Base-by-base conservation (phyloP, 139 green algal species). In the Pleodorina starrii region DNA sequence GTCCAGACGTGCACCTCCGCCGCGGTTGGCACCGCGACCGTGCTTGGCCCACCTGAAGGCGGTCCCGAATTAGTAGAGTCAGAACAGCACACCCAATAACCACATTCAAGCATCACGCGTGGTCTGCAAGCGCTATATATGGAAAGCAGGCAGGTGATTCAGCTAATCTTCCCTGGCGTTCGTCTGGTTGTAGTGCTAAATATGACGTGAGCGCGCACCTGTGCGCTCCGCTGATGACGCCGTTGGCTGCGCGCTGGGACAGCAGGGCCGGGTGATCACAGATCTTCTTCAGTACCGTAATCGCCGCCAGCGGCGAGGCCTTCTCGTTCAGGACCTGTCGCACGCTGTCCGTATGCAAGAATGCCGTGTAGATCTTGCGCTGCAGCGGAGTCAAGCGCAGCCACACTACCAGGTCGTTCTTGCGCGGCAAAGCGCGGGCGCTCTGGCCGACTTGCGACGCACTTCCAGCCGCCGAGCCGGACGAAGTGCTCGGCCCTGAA, bases 371-470 rank as follows among this genome's bases (percentile, higher is more conserved):
- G 51, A 77, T 78, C 43, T 87, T 77, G 42, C 42, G 42, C 94
- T 99, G 97, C 68, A 95, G 63, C 0, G 92, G 87, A 79, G 94
- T 91, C 81, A 99, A 93, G 10, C 82, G 84, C 54, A 99, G 93
- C 98, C 98, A 99, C 19, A 99, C 95, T 51, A 99, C 96, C 21
- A 99, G 85, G 89, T 99, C 98, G 83, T 97, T 98, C 94, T 99
- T 99, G 73, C 83, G 86, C 3, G 90, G 88, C 87, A 96, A 82
- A 87, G 92, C 0, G 23, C 51, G 40, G 54, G 43, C 25, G 85
- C 46, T 46, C 36, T 88, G 54, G 71, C 88, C 38, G 44, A 83
- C 87, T 57, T 76, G 84, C 75, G 90, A 29, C 16, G 80, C 74
- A 43, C 57, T 72, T 36, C 44, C 27, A n/a, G 42, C 40, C 25